phyloP scores from a whole-genome alignment of 2,329 filamentous ascomycete species.

The Colletotrichum lini region DNA sequence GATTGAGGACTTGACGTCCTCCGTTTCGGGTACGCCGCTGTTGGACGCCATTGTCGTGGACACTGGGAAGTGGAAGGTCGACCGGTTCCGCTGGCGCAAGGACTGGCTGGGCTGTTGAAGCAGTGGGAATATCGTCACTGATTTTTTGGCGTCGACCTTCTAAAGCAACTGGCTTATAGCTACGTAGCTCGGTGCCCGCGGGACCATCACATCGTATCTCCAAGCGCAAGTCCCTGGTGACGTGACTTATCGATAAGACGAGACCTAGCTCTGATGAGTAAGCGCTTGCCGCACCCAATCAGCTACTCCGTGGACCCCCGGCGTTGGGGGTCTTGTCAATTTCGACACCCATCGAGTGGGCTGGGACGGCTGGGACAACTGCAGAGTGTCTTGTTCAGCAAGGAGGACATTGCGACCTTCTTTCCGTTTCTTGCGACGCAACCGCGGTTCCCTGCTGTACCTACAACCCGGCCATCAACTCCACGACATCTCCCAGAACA shows the following conservation, averaged over 20 bases:
- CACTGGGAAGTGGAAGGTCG: neutral
- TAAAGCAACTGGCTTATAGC: neutral
- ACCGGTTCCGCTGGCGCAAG: neutral
- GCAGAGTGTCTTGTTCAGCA: slow-evolving; percentile 30
- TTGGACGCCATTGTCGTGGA: slow-evolving; percentile 19
- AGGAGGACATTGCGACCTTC: slow-evolving; percentile 5
- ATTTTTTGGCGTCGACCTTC: slow-evolving; percentile 13
- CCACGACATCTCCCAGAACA: neutral
- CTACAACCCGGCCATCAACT: neutral
- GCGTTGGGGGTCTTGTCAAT: slow-evolving; percentile 21
- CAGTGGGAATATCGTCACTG: slow-evolving; percentile 26
- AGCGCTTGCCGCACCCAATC: slow-evolving; percentile 31
- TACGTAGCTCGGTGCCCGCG: neutral
- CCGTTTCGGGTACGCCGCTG: neutral
- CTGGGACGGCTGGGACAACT: neutral
- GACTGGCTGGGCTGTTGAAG: neutral
- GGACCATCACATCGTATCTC: neutral
- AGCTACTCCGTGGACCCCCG: slow-evolving; percentile 10
- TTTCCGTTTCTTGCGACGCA: slow-evolving; percentile 17
- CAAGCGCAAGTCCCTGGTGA: slow-evolving; percentile 18
- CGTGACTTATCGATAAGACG: slow-evolving; percentile 37
- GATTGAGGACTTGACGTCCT: slow-evolving; percentile 23
- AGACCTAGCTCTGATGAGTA: slow-evolving; percentile 30
- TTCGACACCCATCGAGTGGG: slow-evolving; percentile 37
- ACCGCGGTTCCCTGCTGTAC: neutral